phyloP scores from a whole-genome alignment of 2,329 filamentous ascomycete genomes.

The Xylariaceae sp. region DNA sequence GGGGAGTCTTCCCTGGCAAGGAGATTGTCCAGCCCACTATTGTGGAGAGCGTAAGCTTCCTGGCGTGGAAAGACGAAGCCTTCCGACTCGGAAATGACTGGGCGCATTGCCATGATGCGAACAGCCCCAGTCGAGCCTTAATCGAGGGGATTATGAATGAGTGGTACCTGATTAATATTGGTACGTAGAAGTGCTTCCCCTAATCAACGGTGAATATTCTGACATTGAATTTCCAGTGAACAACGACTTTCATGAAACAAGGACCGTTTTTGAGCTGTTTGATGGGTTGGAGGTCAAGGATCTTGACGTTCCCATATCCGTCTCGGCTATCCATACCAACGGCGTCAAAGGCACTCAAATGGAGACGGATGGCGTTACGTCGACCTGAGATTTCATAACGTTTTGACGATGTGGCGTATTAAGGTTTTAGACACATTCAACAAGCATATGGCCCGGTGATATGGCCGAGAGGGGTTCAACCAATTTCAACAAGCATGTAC shows the following conservation, averaged over 20 bases:
- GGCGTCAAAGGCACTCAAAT: slow-evolving; percentile 38
- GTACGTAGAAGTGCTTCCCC: slow-evolving; percentile 54
- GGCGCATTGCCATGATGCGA: slow-evolving; percentile 85
- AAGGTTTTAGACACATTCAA: slow-evolving; percentile 44
- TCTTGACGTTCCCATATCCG: slow-evolving; percentile 54
- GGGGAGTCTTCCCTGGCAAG: slow-evolving; percentile 98
- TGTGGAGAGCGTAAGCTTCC: slow-evolving; percentile 94
- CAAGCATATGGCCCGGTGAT: slow-evolving; percentile 34
- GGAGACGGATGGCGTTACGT: slow-evolving; percentile 34
- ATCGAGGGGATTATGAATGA: slow-evolving; percentile 84
- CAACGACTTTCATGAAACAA: slow-evolving; percentile 91
- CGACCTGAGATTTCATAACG: slow-evolving; percentile 28
- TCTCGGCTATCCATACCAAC: slow-evolving; percentile 28
- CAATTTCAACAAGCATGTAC: slow-evolving; percentile 45
- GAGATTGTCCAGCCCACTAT: slow-evolving; percentile 99
- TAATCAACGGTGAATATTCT: slow-evolving; percentile 7
- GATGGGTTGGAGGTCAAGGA: slow-evolving; percentile 74
- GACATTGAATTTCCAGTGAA: slow-evolving; percentile 70
- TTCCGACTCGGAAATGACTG: slow-evolving; percentile 92
- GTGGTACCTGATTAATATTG: slow-evolving; percentile 96
- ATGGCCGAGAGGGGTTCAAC: slow-evolving; percentile 23
- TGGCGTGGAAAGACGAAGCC: slow-evolving; percentile 98
- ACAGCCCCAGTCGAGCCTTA: slow-evolving; percentile 76
- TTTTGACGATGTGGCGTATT: slow-evolving; percentile 40
- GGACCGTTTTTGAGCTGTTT: slow-evolving; percentile 85